A percentile compares a stretch with the other conserved stretches of the same genome.
Evolutionary conservation across 805 yeast species (phyloP).

Genomic region (Lipomyces sp.): DNA sequence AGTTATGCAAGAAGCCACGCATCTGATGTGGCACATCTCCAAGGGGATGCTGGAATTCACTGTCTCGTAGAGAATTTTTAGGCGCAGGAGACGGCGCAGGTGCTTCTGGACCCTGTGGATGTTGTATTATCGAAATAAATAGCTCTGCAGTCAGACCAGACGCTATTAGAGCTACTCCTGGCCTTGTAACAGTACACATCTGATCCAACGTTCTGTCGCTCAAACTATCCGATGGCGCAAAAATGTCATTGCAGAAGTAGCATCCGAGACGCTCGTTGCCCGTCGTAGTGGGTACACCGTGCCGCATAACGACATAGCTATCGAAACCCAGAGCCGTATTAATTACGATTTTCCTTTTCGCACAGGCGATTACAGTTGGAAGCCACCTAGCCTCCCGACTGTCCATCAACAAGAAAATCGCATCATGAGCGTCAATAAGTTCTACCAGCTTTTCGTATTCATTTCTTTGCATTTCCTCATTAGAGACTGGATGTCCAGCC

Average conservation of each 20-base stretch:
- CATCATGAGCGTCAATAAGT: constrained; percentile 72
- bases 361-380: constrained; percentile 83
- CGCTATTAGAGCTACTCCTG: constrained; percentile 91
- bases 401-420: constrained; percentile 81
- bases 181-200: constrained; percentile 98
- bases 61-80: constrained; percentile 30
- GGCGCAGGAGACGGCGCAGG: constrained; percentile 40
- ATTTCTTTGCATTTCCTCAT: constrained; percentile 54
- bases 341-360: constrained; percentile 71
- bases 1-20: constrained; percentile 78
- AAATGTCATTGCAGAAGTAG: constrained; percentile 93
- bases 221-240: constrained; percentile 89
- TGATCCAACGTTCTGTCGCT: constrained; percentile 90
- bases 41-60: constrained; percentile 50
- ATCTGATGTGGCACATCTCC: constrained; percentile 89
- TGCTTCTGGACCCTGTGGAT: constrained; percentile 56
- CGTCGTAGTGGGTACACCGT: constrained; percentile 57
- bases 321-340: constrained; percentile 97
- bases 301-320: constrained; percentile 90
- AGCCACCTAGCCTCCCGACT: constrained; percentile 97
- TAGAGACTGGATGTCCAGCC: constrained; percentile 87
- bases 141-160: constrained; percentile 86
- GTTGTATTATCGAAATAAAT: constrained; percentile 73
- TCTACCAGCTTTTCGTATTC: constrained; percentile 60
- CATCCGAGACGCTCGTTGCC: constrained; percentile 68